A percentile compares a stretch with the other conserved stretches of the same genome.
Evolutionary conservation across 1,284 basidiomycete species (phyloP).

Genomic region (Tilletia setariae): DNA sequence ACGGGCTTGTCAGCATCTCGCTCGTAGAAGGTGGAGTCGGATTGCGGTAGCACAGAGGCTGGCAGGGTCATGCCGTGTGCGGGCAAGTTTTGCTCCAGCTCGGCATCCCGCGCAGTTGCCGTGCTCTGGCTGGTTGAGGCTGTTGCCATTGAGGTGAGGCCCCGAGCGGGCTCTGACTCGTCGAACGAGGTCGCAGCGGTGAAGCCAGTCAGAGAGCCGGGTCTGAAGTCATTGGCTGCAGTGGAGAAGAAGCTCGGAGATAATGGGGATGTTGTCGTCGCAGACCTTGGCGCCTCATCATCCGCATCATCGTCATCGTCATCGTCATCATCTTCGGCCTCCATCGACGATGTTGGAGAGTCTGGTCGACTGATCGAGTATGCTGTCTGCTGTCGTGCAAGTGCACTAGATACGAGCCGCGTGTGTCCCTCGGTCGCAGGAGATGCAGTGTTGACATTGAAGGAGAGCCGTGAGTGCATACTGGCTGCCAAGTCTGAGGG

Average conservation of each 20-base stretch:
- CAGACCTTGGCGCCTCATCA: background rate
- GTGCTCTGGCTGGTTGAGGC: background rate
- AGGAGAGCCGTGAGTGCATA: slow-evolving; percentile 2
- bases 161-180: too few relatives aligned
- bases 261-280: background rate
- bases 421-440: background rate
- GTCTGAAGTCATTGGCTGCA: background rate
- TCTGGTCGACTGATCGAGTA: background rate
- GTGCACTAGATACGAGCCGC: too few relatives aligned
- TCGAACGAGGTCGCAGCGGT: too few relatives aligned
- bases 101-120: too few relatives aligned
- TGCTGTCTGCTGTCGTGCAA: background rate
- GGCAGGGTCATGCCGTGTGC: background rate
- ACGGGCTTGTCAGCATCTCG: slow-evolving; percentile 17
- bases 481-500: slow-evolving; percentile 1
- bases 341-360: slow-evolving; percentile 2
- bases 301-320: background rate
- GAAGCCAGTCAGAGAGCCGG: too few relatives aligned
- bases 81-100: background rate
- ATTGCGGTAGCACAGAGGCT: background rate
- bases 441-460: background rate
- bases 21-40: slow-evolving; percentile 17
- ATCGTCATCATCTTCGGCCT: slow-evolving; percentile 1
- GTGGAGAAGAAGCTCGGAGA: slow-evolving; percentile 7
- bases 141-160: background rate